These are phyloP conservation scores for Seiridium cupressi DNA, from an alignment of 2,329 filamentous ascomycete species.

Conservation along the genomic window DNA sequence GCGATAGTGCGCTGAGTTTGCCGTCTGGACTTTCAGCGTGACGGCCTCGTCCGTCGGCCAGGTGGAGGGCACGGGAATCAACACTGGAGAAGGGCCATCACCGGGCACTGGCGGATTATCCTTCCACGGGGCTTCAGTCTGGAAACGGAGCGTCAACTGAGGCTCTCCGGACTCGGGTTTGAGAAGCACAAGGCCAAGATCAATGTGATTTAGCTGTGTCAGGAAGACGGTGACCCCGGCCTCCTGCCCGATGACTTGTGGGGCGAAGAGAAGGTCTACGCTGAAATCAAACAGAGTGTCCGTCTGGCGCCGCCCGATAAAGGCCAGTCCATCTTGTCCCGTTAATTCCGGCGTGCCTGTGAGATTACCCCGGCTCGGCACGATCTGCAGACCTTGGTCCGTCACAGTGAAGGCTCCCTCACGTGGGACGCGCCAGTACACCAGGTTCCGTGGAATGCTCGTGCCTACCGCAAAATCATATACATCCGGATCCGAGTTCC, in stretches of 20 bases:
- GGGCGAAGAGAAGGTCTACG: conserved; percentile 21
- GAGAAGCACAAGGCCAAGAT: conserved; percentile 19
- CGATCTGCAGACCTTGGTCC: conserved; percentile 17
- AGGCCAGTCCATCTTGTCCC: conserved; percentile 17
- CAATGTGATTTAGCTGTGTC: conserved; percentile 24
- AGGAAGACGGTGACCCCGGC: conserved; percentile 26
- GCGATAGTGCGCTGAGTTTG: conserved; percentile 27
- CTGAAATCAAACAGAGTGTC: conserved; percentile 23
- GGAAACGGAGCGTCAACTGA: conserved; percentile 23
- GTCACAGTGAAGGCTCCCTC: conserved; percentile 14
- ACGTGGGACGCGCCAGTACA: conserved; percentile 24
- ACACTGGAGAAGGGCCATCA: conserved; percentile 14
- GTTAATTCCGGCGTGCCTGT: conserved; percentile 14
- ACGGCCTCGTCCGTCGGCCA: conserved; percentile 23
- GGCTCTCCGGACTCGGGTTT: background rate
- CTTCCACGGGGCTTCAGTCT: conserved; percentile 16
- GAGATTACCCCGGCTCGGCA: conserved; percentile 17
- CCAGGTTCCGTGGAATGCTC: conserved; percentile 20
- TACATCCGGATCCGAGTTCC: conserved; percentile 9
- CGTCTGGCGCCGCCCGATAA: conserved; percentile 24
- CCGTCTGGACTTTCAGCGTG: conserved; percentile 25
- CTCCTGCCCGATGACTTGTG: conserved; percentile 16
- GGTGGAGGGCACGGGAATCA: conserved; percentile 18
- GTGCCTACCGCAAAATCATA: conserved; percentile 7
- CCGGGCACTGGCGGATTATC: conserved; percentile 7